Percentiles rank a stretch among this genome's conserved stretches.
phyloP scores from a whole-genome alignment of 192 early-diverging fungal species.

The Mortierella alpina region DNA sequence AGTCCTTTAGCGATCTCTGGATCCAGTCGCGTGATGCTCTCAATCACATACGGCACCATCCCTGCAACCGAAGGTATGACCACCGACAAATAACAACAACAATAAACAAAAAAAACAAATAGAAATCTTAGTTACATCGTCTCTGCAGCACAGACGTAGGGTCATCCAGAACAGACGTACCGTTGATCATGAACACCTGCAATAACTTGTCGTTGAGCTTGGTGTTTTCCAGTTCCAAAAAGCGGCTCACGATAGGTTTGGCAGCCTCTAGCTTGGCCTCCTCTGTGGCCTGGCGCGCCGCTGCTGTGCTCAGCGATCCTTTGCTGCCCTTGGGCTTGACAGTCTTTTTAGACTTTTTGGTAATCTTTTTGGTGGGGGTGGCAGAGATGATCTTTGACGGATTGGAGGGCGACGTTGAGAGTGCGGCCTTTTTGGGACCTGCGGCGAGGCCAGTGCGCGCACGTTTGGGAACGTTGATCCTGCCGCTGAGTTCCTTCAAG shows the following conservation, averaged over 20 bases:
- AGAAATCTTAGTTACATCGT: background rate
- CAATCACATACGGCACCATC: conserved; percentile 35
- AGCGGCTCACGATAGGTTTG: conserved; percentile 46
- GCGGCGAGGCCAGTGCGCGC: conserved; percentile 12
- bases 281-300: conserved; percentile 38
- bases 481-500: background rate
- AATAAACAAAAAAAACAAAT: background rate
- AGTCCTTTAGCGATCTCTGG: conserved; percentile 34
- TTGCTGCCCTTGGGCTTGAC: conserved; percentile 45
- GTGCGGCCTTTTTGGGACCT: conserved; percentile 14
- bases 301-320: conserved; percentile 23
- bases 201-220: conserved; percentile 48
- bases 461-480: conserved; percentile 19
- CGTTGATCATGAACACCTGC: conserved; percentile 48
- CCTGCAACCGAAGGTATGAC: conserved; percentile 7
- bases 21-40: conserved; percentile 43
- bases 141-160: background rate
- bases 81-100: background rate
- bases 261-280: conserved; percentile 47
- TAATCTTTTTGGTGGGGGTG: conserved; percentile 47
- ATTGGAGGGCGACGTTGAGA: conserved; percentile 38
- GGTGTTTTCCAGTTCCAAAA: conserved; percentile 47
- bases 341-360: conserved; percentile 44
- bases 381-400: conserved; percentile 40
- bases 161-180: conserved; percentile 2